These are phyloP conservation scores for Fusarium cicatricum DNA, from an alignment of 2,329 filamentous ascomycete genomes.

Conservation along the genomic window DNA sequence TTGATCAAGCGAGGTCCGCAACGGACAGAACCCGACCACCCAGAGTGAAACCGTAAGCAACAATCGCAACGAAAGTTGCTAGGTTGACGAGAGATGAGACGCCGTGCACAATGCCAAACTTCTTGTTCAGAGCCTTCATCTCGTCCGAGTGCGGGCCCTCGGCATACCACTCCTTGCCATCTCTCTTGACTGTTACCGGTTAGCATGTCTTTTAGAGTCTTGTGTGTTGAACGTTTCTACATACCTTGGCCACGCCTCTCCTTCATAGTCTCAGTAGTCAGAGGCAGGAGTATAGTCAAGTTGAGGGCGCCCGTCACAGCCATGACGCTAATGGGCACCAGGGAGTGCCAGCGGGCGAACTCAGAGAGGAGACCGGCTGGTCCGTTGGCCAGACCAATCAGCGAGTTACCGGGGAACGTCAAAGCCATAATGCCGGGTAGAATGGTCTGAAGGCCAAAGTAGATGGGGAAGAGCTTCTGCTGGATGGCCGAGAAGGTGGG, in stretches of 20 bases:
- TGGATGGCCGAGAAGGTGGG: constrained; percentile 85
- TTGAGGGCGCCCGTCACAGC: constrained; percentile 78
- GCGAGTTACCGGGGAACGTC: constrained; percentile 76
- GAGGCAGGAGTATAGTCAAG: constrained; percentile 74
- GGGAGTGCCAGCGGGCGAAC: constrained; percentile 68
- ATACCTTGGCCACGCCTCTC: constrained; percentile 81
- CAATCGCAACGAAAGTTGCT: constrained; percentile 69
- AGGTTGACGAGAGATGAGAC: constrained; percentile 83
- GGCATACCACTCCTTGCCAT: constrained; percentile 89
- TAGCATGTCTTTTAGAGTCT: constrained; percentile 8
- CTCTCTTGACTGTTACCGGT: constrained; percentile 71
- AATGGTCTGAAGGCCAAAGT: constrained; percentile 84
- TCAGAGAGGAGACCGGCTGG: constrained; percentile 65
- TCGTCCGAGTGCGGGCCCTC: constrained; percentile 80
- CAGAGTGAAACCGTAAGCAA: constrained; percentile 82
- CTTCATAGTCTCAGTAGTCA: constrained; percentile 77
- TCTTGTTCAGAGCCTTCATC: constrained; percentile 82
- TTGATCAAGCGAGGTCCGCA: constrained; percentile 37
- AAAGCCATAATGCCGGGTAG: constrained; percentile 77
- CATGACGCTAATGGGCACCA: constrained; percentile 74
- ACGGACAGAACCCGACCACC: constrained; percentile 65
- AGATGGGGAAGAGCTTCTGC: constrained; percentile 82
- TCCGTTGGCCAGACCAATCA: constrained; percentile 57
- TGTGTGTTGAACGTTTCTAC: constrained; percentile 32
- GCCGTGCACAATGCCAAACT: constrained; percentile 82